Conservation (phyloP, 164 flowering plant species). For the Dillenia turbinata region DNA sequence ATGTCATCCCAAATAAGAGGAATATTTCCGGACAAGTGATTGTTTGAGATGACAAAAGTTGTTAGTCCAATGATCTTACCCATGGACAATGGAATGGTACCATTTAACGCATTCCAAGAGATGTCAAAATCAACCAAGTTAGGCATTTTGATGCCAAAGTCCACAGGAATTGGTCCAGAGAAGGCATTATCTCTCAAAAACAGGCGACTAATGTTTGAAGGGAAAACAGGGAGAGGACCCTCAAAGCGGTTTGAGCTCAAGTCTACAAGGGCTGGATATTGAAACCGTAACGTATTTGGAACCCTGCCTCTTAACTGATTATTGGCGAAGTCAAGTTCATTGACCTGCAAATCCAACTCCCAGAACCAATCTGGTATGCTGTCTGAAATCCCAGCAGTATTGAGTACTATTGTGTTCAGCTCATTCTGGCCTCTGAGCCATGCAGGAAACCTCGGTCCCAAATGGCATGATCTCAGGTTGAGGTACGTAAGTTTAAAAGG, state of each 20-base stretch:
- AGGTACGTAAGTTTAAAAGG: conserved; percentile 4
- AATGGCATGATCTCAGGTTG: not conserved
- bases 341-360: not conserved
- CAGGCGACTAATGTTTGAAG: not conserved
- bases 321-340: not conserved
- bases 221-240: conserved; percentile 1
- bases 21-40: conserved; percentile 7
- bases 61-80: not conserved
- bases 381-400: conserved; percentile 3
- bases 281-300: not conserved
- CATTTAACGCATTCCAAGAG: conserved; percentile 6
- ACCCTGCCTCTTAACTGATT: conserved; percentile 5
- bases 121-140: not conserved
- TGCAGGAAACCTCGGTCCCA: conserved; percentile 9
- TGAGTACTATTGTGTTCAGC: not conserved
- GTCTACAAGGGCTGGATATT: not conserved
- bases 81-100: conserved; percentile 9
- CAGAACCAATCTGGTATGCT: not conserved
- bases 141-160: not conserved
- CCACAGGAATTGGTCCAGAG: conserved; percentile 3
- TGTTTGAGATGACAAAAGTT: conserved; percentile 5
- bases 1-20: not conserved
- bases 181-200: conserved; percentile 1
- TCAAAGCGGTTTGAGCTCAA: conserved; percentile 4
- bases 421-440: conserved; percentile 8